Evolutionary conservation across 2,329 filamentous ascomycete genomes (phyloP), one percentile per base, ranked within the genome.

Genomic region (Boeremia lycopersici): DNA sequence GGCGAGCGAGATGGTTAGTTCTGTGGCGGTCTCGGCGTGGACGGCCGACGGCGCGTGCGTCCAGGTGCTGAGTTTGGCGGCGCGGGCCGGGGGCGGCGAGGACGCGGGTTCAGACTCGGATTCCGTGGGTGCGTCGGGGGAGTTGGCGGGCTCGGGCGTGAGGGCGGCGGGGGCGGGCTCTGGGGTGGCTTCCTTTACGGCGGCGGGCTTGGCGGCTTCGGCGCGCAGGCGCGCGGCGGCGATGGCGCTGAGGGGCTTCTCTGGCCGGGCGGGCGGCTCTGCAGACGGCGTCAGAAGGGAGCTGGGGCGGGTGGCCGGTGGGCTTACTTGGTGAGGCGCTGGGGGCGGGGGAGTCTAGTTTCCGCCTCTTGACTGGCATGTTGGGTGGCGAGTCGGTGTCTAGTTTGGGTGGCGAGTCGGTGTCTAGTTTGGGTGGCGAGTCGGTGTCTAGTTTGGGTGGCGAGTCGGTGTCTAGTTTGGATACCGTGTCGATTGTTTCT

Each of bases 331-430:
- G 39, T 17, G 26, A 30, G 33, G 44, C 9, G 26, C 17, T 43
- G 10, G 54, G 28, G 6, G 29, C 28, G 6, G 41, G n/a, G 2
- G 52, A 41, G 15, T 61, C 63, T 3, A 42, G 54, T 59, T 69
- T 69, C 47, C 68, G 70, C 35, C 70, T 64, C 53, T 74, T 74
- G 3, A 62, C 69, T 15, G 70, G 51, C 71, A 74, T 74, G 40
- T 15, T 17, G 5, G 13, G 10, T 5, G 19, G 19, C 13, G n/a
- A 12, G 25, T 34, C n/a, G n/a, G n/a, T n/a, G n/a, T n/a, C n/a
- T n/a, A n/a, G n/a, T n/a, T n/a, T n/a, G n/a, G n/a, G n/a, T n/a
- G n/a, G n/a, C n/a, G n/a, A n/a, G n/a, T n/a, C n/a, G n/a, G n/a
- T n/a, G n/a, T n/a, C n/a, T n/a, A n/a, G n/a, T n/a, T n/a, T n/a